Conservation (phyloP, 176 grass and related monocot species). For the Oryza punctata region DNA sequence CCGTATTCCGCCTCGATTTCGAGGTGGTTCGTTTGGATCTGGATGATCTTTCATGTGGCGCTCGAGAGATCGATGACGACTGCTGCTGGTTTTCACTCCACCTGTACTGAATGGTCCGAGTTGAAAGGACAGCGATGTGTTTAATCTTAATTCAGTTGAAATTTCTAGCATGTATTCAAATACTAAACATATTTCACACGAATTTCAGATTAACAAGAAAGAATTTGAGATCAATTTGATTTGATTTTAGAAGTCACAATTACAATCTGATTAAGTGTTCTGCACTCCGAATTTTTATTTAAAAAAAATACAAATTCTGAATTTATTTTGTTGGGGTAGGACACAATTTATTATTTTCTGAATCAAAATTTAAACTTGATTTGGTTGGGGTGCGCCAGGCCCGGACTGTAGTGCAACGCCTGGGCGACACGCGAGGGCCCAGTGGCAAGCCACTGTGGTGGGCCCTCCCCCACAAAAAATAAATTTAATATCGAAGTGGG, state of each 20-base stretch:
- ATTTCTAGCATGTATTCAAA: too few relatives aligned
- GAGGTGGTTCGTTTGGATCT: not conserved
- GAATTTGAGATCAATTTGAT: too few relatives aligned
- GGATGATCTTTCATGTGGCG: not conserved
- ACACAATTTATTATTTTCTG: too few relatives aligned
- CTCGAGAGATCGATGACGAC: not conserved
- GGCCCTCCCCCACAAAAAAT: slow-evolving; percentile 33
- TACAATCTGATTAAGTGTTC: too few relatives aligned
- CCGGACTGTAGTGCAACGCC: not conserved
- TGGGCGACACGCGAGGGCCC: not conserved
- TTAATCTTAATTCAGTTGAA: too few relatives aligned
- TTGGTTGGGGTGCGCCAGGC: not conserved
- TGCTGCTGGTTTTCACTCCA: not conserved
- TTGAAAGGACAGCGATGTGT: too few relatives aligned
- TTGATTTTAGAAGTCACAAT: too few relatives aligned
- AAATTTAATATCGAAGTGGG: slow-evolving; percentile 69
- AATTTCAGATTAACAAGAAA: too few relatives aligned
- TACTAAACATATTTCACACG: too few relatives aligned
- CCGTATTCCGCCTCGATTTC: not conserved
- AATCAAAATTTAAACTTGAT: not conserved
- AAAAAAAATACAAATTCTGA: too few relatives aligned
- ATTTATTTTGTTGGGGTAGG: too few relatives aligned
- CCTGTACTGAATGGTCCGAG: not conserved
- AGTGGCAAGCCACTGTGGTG: not conserved
- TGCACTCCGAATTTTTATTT: too few relatives aligned